Evolutionary conservation across 768 basidiomycete species (phyloP), one percentile per base, ranked within the genome.

Genomic region (Tricholoma bakamatsutake): DNA sequence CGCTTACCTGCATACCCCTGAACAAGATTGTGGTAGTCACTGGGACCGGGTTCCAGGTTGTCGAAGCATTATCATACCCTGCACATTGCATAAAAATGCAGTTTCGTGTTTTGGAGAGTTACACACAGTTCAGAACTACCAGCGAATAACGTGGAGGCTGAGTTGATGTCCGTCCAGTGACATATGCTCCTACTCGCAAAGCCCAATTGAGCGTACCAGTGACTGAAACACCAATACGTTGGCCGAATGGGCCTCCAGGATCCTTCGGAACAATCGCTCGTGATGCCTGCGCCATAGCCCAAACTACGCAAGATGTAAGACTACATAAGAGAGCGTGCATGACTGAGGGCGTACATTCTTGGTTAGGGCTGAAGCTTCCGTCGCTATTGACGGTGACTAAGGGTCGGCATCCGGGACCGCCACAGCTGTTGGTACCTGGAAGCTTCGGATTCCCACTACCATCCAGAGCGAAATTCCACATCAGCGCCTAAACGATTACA

Each of bases 401-500:
- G 2, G 80, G 79, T 12, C 88, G 78, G 63, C 88, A 91, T 13
- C 85, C 84, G 15, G 76, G 62, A 4, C 77, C 77, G 1, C 75
- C 74, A 57, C 88, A 91, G 55, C 83, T 86, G 53, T 72, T 72
- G 2, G 83, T 80, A 5, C 84, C 83, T 0, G 87, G 85, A 2
- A 85, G 73, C 62, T 78, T 79, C 1, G 88, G 88, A n/a, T 79
- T 67, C 0, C 88, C 87, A 34, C 68, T 77, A 0, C 79, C 72
- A 40, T 89, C 82, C 8, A 86, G 74, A 0, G 85, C 88, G 42
- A 89, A 68, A 62, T 87, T 88, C 87, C 88, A 91, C 83, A 88
- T 86, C 18, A 90, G 56, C 2, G 35, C 64, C 64, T 64, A 21
- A 24, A 5, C 7, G 18, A 8, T n/a, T 1, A 21, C 24, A 2